Base-by-base conservation (phyloP, 495 filamentous ascomycete species). In the Beverwykella pulmonaria region DNA sequence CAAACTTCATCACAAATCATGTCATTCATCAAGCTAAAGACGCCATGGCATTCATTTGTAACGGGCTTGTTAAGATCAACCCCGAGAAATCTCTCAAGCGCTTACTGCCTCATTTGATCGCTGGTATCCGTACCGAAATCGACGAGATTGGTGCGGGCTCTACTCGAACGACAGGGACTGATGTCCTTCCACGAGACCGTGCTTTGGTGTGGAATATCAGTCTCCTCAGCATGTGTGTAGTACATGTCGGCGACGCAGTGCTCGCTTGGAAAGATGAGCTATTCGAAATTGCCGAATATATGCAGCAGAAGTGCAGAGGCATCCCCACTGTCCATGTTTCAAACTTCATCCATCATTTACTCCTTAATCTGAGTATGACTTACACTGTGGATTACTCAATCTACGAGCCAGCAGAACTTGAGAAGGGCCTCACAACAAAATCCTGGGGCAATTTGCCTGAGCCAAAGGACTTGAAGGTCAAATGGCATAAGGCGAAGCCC, bases 11-110 rank as follows among this genome's bases (percentile, higher is more conserved):
- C n/a, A 87, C 88, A 22, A 90, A 90, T 67, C 95, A 99, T 80
- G 95, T 98, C 41, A 93, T 98, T 23, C 93, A 99, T 71, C 94
- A 98, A 76, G 93, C 94, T 41, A 83, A 94, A 65, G 94, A 99
- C 81, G 94, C 95, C 19, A 97, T 98, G 91, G 94, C 94, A 1
- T 99, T 96, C 81, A 97, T 97, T 46, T 96, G 92, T 82, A 98
- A 96, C 74, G 88, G 89, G 0, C 80, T 98, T 20, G 95, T 93
- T 84, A 98, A 98, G 77, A 88, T 93, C 68, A 90, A 93, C 69
- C 94, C 94, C 0, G 87, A 92, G 71, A 96, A 96, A 79, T 89
- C 92, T 2, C 82, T 99, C 36, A 94, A 92, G 72, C 85, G 90
- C 22, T 88, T 99, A 60, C 84, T 98, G 27, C 94, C 94, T 0